Evolutionary conservation across 164 flowering plant genomes (phyloP).

Genomic region (Chimonanthus praecox): DNA sequence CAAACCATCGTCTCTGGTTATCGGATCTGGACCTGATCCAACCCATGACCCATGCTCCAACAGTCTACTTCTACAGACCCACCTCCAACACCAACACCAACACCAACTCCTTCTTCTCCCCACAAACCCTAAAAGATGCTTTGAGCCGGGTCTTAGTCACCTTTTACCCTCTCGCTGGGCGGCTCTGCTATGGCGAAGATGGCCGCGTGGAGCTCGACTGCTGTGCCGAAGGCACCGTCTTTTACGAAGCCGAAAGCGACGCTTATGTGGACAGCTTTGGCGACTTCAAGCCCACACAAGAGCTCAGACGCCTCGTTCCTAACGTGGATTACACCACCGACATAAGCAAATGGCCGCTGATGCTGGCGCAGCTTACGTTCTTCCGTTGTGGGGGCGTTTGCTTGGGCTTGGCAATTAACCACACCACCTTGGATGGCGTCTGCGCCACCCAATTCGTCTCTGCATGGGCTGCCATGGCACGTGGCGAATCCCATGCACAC

Average conservation of each 20-base stretch:
- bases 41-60: conserved; percentile 9
- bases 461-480: conserved; percentile 47
- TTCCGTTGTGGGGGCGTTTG: conserved; percentile 41
- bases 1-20: conserved; percentile 2
- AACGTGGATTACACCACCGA: conserved; percentile 7
- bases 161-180: conserved; percentile 48
- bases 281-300: conserved; percentile 21
- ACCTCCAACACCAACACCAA: not conserved
- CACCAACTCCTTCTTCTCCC: conserved; percentile 4
- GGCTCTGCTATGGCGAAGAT: conserved; percentile 19
- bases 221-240: conserved; percentile 31
- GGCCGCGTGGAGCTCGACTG: conserved; percentile 44
- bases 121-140: conserved; percentile 20
- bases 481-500: not conserved
- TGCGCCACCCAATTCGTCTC: conserved; percentile 36
- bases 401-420: conserved; percentile 14
- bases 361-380: conserved; percentile 37
- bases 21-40: conserved; percentile 11
- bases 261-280: conserved; percentile 22
- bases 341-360: conserved; percentile 30
- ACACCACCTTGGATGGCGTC: conserved; percentile 27
- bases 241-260: conserved; percentile 35
- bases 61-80: conserved; percentile 22
- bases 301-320: conserved; percentile 25
- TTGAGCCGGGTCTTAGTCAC: conserved; percentile 24